Percentiles rank a stretch among this genome's conserved stretches.
Conservation (phyloP, 148 eudicot genomes). For the Camellia granthamiana region DNA sequence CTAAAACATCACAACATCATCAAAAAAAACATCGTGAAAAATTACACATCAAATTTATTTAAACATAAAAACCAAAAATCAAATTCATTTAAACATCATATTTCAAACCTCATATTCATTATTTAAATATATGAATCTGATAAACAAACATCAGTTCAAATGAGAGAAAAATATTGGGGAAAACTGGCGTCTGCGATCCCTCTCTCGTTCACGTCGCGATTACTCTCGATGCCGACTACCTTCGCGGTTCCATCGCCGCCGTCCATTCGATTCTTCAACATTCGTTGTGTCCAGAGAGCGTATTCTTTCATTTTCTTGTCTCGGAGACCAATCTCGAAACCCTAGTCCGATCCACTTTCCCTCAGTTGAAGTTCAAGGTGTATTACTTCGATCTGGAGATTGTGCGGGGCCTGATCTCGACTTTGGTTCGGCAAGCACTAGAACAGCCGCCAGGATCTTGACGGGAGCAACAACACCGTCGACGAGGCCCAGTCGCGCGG, state of each 20-base stretch:
- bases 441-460: constrained; percentile 83
- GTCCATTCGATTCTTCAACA: constrained; percentile 72
- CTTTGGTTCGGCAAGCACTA: constrained; percentile 70
- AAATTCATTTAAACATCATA: too few species aligned
- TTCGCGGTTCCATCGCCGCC: too few species aligned
- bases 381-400: constrained; percentile 53
- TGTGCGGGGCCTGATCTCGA: constrained; percentile 49
- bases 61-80: too few species aligned
- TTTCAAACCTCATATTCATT: too few species aligned
- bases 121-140: too few species aligned
- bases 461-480: too few species aligned
- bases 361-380: constrained; percentile 50
- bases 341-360: constrained; percentile 52
- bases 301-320: constrained; percentile 74
- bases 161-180: neutral
- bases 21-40: too few species aligned
- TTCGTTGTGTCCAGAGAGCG: constrained; percentile 55
- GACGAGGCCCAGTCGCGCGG: too few species aligned
- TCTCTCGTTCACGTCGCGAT: constrained; percentile 77
- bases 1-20: too few species aligned
- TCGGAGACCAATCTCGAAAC: constrained; percentile 45
- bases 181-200: constrained; percentile 56
- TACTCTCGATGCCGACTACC: constrained; percentile 73
- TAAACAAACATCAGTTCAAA: too few species aligned
- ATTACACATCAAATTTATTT: too few species aligned